Conservation (phyloP, 2,329 filamentous ascomycete species). For the Acephala macrosclerotiorum region DNA sequence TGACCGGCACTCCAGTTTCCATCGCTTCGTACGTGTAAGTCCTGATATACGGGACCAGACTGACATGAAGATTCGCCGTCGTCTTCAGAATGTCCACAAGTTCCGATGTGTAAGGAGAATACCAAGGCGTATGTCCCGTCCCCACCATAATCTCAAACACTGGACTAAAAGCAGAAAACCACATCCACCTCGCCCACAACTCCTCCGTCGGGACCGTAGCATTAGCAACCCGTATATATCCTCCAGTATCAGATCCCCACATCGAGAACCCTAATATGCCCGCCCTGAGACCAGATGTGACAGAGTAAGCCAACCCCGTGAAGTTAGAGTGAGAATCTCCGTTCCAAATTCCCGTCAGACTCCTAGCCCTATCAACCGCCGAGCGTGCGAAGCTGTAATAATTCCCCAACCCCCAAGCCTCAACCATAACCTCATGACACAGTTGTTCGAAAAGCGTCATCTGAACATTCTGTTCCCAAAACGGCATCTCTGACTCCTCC, state of each 20-base stretch:
- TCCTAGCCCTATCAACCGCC: constrained; percentile 44
- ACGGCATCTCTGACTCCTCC: constrained; percentile 49
- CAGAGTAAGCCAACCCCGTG: constrained; percentile 43
- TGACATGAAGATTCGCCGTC: constrained; percentile 42
- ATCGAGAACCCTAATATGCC: constrained; percentile 44
- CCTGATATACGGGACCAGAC: constrained; percentile 46
- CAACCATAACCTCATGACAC: constrained; percentile 45
- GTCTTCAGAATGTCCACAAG: constrained; percentile 44
- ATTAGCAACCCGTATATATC: constrained; percentile 41
- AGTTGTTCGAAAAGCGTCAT: constrained; percentile 44
- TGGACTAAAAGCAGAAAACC: constrained; percentile 47
- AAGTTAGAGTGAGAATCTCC: constrained; percentile 46
- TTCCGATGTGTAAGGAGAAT: constrained; percentile 40
- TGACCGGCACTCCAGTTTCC: constrained; percentile 43
- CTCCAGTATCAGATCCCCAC: constrained; percentile 47
- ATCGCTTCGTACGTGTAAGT: constrained; percentile 42
- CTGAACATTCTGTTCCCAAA: constrained; percentile 47
- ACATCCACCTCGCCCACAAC: constrained; percentile 49
- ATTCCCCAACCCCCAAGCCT: constrained; percentile 40
- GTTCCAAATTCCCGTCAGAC: constrained; percentile 46
- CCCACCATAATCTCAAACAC: constrained; percentile 48
- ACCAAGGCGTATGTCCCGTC: constrained; percentile 47
- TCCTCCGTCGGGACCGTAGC: constrained; percentile 40
- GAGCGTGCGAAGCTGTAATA: constrained; percentile 48
- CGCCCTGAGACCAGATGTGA: constrained; percentile 45